Base-by-base conservation (phyloP, 2,329 filamentous ascomycete genomes). In the Aureobasidium musti region DNA sequence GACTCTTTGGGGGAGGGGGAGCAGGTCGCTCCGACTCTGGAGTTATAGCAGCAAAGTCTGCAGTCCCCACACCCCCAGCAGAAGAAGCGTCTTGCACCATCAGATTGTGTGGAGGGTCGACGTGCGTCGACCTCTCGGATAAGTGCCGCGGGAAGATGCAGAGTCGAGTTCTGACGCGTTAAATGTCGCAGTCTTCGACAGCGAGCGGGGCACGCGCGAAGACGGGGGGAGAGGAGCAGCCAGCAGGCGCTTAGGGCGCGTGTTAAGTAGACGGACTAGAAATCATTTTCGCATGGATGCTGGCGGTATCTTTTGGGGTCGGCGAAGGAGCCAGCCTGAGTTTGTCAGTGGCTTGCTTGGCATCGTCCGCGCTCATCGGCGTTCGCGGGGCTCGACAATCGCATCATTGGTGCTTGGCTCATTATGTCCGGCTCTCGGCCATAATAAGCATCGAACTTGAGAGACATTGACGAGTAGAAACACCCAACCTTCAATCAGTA, bases 271-370 rank as follows among this genome's bases (percentile, higher is more conserved):
- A 64, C 21, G 49, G 30, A 50, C 47, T 64, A 45, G 61, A 54
- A 64, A 64, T 64, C 61, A 64, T 64, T 64, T 64, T 64, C 43
- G 61, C 61, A 64, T 64, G 61, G 60, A 45, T 54, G 49, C 28
- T 64, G 61, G 56, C 57, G 57, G 49, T 61, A 61, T 63, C 45
- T 63, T 52, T 63, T 39, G 57, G 41, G 41, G 30, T 52, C 59
- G 59, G 59, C 59, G 59, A 52, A 63, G 59, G 59, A 63, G 59
- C 56, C 56, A 60, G 56, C 59, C 59, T 63, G 59, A 52, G 30
- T 52, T 63, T 63, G 59, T 50, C 59, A 41, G 59, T 63, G 59
- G 59, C 59, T 63, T 50, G 33, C 59, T 63, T 63, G 59, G 59
- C 59, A 63, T 37, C 41, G 56, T 30, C 23, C 26, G 21, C 53